Evolutionary conservation across 176 grass and related monocot species (phyloP).

Genomic region (Neostapfia colusana): DNA sequence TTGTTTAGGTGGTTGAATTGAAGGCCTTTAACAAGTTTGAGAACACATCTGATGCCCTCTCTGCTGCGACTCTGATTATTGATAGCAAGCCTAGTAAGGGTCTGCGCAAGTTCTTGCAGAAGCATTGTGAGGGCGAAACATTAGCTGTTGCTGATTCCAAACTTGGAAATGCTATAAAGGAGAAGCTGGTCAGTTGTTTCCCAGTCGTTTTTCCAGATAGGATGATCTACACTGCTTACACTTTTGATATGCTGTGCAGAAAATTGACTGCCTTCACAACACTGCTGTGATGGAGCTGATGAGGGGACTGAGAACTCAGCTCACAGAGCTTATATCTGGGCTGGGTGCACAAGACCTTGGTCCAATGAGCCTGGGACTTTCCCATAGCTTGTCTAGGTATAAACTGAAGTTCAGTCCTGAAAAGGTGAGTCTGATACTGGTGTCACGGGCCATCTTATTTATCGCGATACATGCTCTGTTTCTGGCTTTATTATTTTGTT

Average conservation of each 20-base stretch:
- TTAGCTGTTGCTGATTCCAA: slow-evolving; percentile 91
- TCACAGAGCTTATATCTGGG: slow-evolving; percentile 84
- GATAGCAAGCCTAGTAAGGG: slow-evolving; percentile 95
- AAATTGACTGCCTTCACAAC: slow-evolving; percentile 95
- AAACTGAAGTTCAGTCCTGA: slow-evolving; percentile 97
- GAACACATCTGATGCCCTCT: slow-evolving; percentile 88
- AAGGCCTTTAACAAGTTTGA: slow-evolving; percentile 97
- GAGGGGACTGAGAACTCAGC: slow-evolving; percentile 83
- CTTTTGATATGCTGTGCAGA: slow-evolving; percentile 42
- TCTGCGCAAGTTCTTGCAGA: slow-evolving; percentile 76
- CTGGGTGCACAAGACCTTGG: slow-evolving; percentile 79
- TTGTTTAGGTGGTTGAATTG: slow-evolving; percentile 77
- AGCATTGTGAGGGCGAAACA: slow-evolving; percentile 81
- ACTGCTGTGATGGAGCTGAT: slow-evolving; percentile 87
- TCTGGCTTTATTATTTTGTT: neutral
- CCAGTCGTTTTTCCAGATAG: neutral
- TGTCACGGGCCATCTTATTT: neutral
- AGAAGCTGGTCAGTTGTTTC: slow-evolving; percentile 62
- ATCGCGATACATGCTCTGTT: neutral
- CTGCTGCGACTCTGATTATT: slow-evolving; percentile 71
- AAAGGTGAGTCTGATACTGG: slow-evolving; percentile 48
- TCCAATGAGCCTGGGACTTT: slow-evolving; percentile 89
- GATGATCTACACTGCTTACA: neutral
- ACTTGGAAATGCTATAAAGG: slow-evolving; percentile 84
- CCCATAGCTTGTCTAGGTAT: slow-evolving; percentile 91